Evolutionary conservation across 805 yeast genomes (phyloP).

Genomic region (Tetrapisispora taiwanensis): DNA sequence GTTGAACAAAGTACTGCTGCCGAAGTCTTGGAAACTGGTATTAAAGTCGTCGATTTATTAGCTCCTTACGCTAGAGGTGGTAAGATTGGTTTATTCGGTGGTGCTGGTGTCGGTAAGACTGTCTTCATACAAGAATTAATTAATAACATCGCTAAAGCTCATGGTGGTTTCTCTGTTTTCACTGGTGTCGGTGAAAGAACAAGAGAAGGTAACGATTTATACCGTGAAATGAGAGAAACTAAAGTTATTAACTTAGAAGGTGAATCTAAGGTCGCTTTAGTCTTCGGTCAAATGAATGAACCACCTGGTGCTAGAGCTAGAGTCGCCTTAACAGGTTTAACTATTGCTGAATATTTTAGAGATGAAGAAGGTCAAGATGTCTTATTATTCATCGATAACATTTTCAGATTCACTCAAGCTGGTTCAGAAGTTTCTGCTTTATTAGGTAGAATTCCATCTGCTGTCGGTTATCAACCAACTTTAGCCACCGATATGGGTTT

Average conservation of each 20-base stretch:
- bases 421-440: slow-evolving; percentile 99
- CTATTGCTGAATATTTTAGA: slow-evolving; percentile 99
- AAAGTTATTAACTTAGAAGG: slow-evolving; percentile 99
- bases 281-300: slow-evolving; percentile 99
- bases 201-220: slow-evolving; percentile 99
- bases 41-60: slow-evolving; percentile 96
- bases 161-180: slow-evolving; percentile 99
- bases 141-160: slow-evolving; percentile 99
- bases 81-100: slow-evolving; percentile 99
- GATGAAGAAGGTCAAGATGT: slow-evolving; percentile 99
- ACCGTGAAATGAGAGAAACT: slow-evolving; percentile 99
- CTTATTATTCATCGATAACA: slow-evolving; percentile 97
- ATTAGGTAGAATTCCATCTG: slow-evolving; percentile 99
- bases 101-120: slow-evolving; percentile 99
- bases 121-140: slow-evolving; percentile 98
- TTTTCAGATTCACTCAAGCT: slow-evolving; percentile 99
- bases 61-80: slow-evolving; percentile 99
- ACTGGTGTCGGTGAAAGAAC: slow-evolving; percentile 99
- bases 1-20: slow-evolving; percentile 96
- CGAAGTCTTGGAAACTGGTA: slow-evolving; percentile 98
- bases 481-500: slow-evolving; percentile 99
- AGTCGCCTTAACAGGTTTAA: slow-evolving; percentile 98
- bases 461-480: slow-evolving; percentile 99
- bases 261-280: slow-evolving; percentile 98
- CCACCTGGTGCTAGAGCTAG: slow-evolving; percentile 99